phyloP scores from a whole-genome alignment of 106 monocot genomes.

The Phalaenopsis aphrodite region DNA sequence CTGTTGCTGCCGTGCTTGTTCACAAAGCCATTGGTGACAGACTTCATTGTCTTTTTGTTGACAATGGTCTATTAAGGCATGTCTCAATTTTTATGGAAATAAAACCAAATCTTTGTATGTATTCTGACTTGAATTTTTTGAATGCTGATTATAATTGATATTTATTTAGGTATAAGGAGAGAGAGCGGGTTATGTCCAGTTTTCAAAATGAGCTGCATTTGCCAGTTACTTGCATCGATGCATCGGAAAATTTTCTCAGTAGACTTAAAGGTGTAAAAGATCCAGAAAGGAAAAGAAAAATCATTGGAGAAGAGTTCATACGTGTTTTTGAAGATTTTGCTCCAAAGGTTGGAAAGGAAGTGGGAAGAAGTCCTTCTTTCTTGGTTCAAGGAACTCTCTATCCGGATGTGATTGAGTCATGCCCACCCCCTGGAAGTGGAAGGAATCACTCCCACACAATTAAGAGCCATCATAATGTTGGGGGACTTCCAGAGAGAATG shows the following conservation, averaged over 20 bases:
- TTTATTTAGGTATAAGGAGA: constrained; percentile 71
- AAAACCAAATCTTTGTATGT: neutral
- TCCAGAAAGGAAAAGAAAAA: constrained; percentile 89
- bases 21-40: constrained; percentile 87
- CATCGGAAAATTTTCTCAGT: constrained; percentile 74
- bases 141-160: constrained; percentile 7
- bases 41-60: constrained; percentile 92
- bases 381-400: constrained; percentile 96
- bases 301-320: constrained; percentile 91
- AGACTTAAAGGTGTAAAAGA: constrained; percentile 85
- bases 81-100: neutral
- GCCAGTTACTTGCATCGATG: constrained; percentile 89
- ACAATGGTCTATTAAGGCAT: constrained; percentile 91
- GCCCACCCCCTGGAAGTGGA: constrained; percentile 96
- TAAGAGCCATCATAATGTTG: constrained; percentile 98
- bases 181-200: constrained; percentile 85
- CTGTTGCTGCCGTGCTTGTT: constrained; percentile 92
- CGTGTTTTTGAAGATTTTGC: constrained; percentile 87
- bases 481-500: constrained; percentile 92
- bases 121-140: neutral
- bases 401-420: constrained; percentile 97
- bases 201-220: constrained; percentile 85
- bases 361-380: constrained; percentile 59
- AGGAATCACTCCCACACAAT: constrained; percentile 93
- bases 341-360: constrained; percentile 45